phyloP scores from a whole-genome alignment of 2,329 filamentous ascomycete genomes.

The Microdochium nivale region DNA sequence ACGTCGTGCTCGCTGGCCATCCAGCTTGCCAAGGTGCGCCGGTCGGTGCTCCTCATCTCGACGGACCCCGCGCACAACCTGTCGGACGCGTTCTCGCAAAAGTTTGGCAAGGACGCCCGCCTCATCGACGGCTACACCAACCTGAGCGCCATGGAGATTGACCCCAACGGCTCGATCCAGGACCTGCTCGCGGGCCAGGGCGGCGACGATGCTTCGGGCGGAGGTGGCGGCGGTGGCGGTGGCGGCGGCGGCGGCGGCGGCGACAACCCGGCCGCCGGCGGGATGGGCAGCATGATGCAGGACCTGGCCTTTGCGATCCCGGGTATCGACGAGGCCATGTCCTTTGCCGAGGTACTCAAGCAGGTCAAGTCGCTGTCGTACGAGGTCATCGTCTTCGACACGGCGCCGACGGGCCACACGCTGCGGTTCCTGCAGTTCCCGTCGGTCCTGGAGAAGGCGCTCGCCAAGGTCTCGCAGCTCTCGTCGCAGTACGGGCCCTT shows the following conservation, averaged over 20 bases:
- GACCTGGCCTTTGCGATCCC: constrained; percentile 98
- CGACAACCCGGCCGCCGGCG: no score
- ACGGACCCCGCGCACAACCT: constrained; percentile 98
- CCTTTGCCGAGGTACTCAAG: constrained; percentile 97
- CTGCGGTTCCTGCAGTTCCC: constrained; percentile 98
- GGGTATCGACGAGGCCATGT: constrained; percentile 99
- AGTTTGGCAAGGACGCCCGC: constrained; percentile 97
- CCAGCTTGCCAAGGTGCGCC: constrained; percentile 89
- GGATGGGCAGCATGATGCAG: constrained; percentile 94
- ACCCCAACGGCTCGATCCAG: constrained; percentile 96
- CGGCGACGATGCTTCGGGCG: constrained; percentile 47
- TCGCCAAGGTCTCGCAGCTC: constrained; percentile 93
- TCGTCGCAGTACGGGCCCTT: constrained; percentile 93
- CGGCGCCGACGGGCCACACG: constrained; percentile 93
- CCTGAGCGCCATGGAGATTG: constrained; percentile 97
- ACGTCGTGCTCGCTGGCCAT: constrained; percentile 98
- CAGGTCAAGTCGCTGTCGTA: constrained; percentile 98
- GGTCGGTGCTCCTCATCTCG: constrained; percentile 93
- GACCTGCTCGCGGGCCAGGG: constrained; percentile 74
- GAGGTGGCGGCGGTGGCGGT: constrained; percentile 45
- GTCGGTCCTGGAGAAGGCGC: constrained; percentile 92
- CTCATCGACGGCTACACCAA: constrained; percentile 88
- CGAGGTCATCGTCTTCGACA: constrained; percentile 99
- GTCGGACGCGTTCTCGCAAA: constrained; percentile 95
- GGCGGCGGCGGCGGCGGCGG: no score